Evolutionary conservation across 2,329 filamentous ascomycete species (phyloP).

Genomic region (Fusarium nematophilum): DNA sequence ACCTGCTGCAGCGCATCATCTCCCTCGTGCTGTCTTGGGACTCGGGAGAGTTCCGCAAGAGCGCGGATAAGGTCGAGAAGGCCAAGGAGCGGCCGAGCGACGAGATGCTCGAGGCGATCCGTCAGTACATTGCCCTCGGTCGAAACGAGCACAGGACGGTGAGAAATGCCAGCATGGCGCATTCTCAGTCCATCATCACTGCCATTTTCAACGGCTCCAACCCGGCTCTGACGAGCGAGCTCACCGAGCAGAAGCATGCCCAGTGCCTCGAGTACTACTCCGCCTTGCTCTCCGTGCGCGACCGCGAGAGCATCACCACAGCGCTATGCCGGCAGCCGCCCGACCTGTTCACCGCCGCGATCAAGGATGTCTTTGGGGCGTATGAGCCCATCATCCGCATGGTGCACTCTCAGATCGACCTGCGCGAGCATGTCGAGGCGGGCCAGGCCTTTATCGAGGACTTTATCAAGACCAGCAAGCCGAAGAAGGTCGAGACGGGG

Average conservation of each 20-base stretch:
- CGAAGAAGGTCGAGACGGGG: slow-evolving; percentile 50
- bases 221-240: slow-evolving; percentile 55
- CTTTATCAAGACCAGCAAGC: slow-evolving; percentile 70
- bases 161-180: slow-evolving; percentile 64
- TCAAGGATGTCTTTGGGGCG: slow-evolving; percentile 72
- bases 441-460: slow-evolving; percentile 77
- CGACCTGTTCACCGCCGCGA: slow-evolving; percentile 76
- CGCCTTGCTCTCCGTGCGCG: slow-evolving; percentile 75
- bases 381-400: slow-evolving; percentile 81
- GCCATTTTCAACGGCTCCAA: slow-evolving; percentile 70
- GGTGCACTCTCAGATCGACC: slow-evolving; percentile 77
- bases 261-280: slow-evolving; percentile 77
- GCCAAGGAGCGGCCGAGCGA: slow-evolving; percentile 67
- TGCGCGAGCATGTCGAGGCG: slow-evolving; percentile 75
- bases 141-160: slow-evolving; percentile 68
- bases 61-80: slow-evolving; percentile 72
- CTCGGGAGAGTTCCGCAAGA: slow-evolving; percentile 74
- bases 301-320: slow-evolving; percentile 76
- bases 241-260: slow-evolving; percentile 71
- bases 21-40: slow-evolving; percentile 80
- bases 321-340: slow-evolving; percentile 76
- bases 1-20: slow-evolving; percentile 81
- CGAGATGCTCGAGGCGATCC: slow-evolving; percentile 70
- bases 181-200: slow-evolving; percentile 70
- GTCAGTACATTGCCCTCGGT: slow-evolving; percentile 64